Base-by-base conservation (phyloP, 202 grass and related monocot species). In the Bolboschoenoplectus hybrid region DNA sequence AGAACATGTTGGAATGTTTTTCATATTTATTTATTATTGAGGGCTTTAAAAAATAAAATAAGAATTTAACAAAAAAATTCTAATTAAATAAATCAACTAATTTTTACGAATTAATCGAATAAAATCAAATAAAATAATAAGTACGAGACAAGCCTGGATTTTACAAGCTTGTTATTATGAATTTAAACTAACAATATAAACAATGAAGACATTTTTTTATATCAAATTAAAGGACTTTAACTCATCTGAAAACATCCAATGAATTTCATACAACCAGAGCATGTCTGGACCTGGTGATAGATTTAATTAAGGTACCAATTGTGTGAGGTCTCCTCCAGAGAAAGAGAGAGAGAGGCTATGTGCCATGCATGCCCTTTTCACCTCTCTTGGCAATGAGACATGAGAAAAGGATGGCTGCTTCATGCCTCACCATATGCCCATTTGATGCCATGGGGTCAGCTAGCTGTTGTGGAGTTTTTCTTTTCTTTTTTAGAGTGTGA, bases 361-460 rank as follows among this genome's bases (percentile, higher is more conserved):
- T 60, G 36, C 55, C 35, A 81, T 61, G 57, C 35, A 81, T 61
- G 57, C 60, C 26, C 45, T 82, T 82, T 63, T 82, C 11, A 47
- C 60, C 7, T 82, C 5, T 82, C 56, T 82, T 63, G 66, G n/a
- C 60, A 46, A 65, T 63, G 57, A 82, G 80, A 66, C 80, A 82
- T 82, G 80, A 82, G 80, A 82, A 82, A 64, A 63, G 44, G 52
- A 46, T 66, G 60, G 80, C 9, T 43, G 80, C 60, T 66, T 64
- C 38, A 82, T 34, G 44, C 80, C 60, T 82, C 16, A 26, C 80
- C 26, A 34, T 65, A 47, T 74, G 45, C n/a, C 45, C 45, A 26
- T 74, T 74, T 74, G 45, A 74, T 50, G 32, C 6, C 52, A n/a
- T 45, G 40, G 16, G 6, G 9, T 63, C n/a, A 8, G 60, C 63